phyloP scores from a whole-genome alignment of 164 flowering plant species.

The Brasenia schreberi region DNA sequence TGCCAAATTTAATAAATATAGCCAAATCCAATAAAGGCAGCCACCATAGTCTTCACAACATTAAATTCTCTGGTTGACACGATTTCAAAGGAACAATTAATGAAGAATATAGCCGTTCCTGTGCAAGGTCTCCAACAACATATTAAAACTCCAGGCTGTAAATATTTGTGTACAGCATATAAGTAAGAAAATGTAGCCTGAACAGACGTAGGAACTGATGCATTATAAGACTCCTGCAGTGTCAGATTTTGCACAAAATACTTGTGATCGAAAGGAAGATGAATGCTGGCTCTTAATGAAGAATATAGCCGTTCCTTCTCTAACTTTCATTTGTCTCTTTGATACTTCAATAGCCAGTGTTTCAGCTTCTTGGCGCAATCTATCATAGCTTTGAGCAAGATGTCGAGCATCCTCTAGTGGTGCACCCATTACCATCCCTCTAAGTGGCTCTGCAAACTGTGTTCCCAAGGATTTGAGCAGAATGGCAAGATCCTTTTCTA shows the following conservation, averaged over 20 bases:
- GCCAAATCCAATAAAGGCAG: too few relatives aligned
- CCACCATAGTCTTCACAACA: too few relatives aligned
- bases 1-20: too few relatives aligned
- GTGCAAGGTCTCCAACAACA: too few relatives aligned
- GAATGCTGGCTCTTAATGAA: too few relatives aligned
- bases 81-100: too few relatives aligned
- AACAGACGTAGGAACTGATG: slow-evolving; percentile 57
- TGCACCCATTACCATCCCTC: slow-evolving; percentile 59
- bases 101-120: too few relatives aligned
- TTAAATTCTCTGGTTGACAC: too few relatives aligned
- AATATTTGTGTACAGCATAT: slow-evolving; percentile 78
- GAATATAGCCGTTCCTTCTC: slow-evolving; percentile 63
- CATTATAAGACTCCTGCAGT: slow-evolving; percentile 73
- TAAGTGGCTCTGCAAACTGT: slow-evolving; percentile 73
- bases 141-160: too few relatives aligned
- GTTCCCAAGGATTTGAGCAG: slow-evolving; percentile 74
- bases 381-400: slow-evolving; percentile 63
- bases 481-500: slow-evolving; percentile 80
- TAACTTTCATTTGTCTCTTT: slow-evolving; percentile 60
- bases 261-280: too few relatives aligned
- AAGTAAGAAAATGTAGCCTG: slow-evolving; percentile 79
- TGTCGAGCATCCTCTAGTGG: slow-evolving; percentile 67
- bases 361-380: slow-evolving; percentile 60
- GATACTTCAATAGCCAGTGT: slow-evolving; percentile 87
- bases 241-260: too few relatives aligned